Evolutionary conservation across 2,329 filamentous ascomycete genomes (phyloP), one percentile per base, ranked within the genome.

Genomic region (Emericellopsis cladophorae): DNA sequence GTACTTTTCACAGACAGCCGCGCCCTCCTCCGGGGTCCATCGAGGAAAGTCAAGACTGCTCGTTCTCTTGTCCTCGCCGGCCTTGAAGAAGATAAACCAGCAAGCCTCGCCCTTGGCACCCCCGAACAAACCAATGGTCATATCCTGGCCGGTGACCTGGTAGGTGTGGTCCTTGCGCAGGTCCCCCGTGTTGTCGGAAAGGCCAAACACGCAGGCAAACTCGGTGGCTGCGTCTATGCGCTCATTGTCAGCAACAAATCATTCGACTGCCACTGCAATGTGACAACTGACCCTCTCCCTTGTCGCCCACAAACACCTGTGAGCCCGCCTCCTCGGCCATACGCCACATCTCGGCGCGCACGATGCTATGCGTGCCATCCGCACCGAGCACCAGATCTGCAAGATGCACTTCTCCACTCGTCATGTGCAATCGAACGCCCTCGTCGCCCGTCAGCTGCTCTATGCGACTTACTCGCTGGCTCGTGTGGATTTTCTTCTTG

Each of bases 291-390:
- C 32, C 32, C 18, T 15, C 32, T 10, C 32, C 32, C 7, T 35
- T 35, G 32, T 35, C 32, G 8, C 32, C 32, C n/a, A 35, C 32
- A 35, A 35, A 35, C 18, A 21, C 32, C 32, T 35, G 5, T 3
- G 32, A 35, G 18, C 32, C 32, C n/a, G 32, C 32, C 18, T 35
- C 32, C 32, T 35, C 32, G 8, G 32, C 32, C 32, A 35, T 35
- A 9, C 32, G 32, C 39, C 39, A 41, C 32, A 41, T 41, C 32
- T 41, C 39, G 16, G 39, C 35, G 14, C 39, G 31, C 4, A 41
- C 31, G 21, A 41, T 18, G 23, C 39, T 41, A 32, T 41, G 39
- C 12, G 29, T 23, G n/a, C 41, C 41, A 29, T 42, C 41, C n/a
- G 41, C 41, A 10, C 41, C 41, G 14, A 42, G 22, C 29, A 42